Conservation (phyloP, 1,284 basidiomycete genomes). For the Irpex sp. region DNA sequence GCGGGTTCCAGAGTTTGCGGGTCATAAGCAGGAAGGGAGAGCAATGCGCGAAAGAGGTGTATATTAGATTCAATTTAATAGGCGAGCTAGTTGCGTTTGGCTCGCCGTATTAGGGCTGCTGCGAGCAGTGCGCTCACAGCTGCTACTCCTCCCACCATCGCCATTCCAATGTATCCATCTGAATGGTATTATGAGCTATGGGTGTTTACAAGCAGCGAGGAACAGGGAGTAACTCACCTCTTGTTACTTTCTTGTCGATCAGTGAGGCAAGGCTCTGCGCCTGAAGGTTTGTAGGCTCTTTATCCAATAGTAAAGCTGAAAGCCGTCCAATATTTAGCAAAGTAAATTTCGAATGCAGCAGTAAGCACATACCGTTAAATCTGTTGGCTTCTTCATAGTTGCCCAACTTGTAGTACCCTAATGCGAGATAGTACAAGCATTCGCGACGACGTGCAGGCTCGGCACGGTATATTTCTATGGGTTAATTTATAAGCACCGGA, state of each 20-base stretch:
- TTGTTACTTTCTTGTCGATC: conserved; percentile 85
- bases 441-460: conserved; percentile 89
- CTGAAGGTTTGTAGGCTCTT: conserved; percentile 94
- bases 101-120: conserved; percentile 84
- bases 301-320: conserved; percentile 82
- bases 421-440: conserved; percentile 94
- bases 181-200: conserved; percentile 2
- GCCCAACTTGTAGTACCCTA: conserved; percentile 96
- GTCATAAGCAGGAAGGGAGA: neutral
- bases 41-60: neutral
- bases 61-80: neutral
- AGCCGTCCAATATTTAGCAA: neutral
- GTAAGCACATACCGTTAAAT: conserved; percentile 79
- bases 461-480: conserved; percentile 80
- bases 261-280: conserved; percentile 82
- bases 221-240: conserved; percentile 52
- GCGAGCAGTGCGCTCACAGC: conserved; percentile 82
- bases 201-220: conserved; percentile 8
- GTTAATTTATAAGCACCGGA: neutral
- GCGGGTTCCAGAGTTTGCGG: neutral
- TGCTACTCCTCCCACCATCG: conserved; percentile 86
- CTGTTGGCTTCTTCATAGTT: conserved; percentile 92
- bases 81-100: conserved; percentile 61
- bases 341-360: neutral
- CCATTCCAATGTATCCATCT: conserved; percentile 96